A percentile compares a stretch with the other conserved stretches of the same genome.
These are phyloP conservation scores for Nannochloropsis granulata DNA, from an alignment of 108 stramenopile species.

Conservation along the genomic window DNA sequence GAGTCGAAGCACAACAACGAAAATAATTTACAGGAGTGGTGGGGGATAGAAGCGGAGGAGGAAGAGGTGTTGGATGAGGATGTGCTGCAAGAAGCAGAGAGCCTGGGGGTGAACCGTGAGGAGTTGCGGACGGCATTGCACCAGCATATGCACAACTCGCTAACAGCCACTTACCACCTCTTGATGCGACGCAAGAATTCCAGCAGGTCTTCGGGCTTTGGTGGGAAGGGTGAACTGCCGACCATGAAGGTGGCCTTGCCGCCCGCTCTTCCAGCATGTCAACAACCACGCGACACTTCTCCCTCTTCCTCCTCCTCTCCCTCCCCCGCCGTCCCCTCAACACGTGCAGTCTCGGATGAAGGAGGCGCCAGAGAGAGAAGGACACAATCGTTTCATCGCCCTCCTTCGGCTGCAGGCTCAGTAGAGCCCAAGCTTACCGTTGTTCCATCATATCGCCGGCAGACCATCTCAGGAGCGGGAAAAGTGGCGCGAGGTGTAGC, in stretches of 20 bases:
- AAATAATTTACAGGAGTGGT: not conserved
- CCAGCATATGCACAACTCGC: not conserved
- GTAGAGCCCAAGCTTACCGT: not conserved
- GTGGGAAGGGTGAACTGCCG: too few relatives aligned
- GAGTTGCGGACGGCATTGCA: not conserved
- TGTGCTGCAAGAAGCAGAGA: not conserved
- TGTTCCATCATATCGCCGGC: not conserved
- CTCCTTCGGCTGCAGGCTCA: too few relatives aligned
- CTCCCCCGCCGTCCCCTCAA: too few relatives aligned
- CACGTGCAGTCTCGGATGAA: too few relatives aligned
- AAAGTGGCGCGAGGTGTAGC: not conserved
- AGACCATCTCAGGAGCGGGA: not conserved
- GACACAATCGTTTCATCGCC: too few relatives aligned
- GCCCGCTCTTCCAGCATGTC: too few relatives aligned
- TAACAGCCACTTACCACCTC: not conserved
- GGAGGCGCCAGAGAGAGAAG: too few relatives aligned
- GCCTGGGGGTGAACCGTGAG: not conserved
- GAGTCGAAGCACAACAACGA: not conserved
- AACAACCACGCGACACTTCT: too few relatives aligned
- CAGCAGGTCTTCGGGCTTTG: not conserved
- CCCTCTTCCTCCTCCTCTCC: too few relatives aligned
- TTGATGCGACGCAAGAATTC: not conserved
- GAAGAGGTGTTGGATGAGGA: not conserved
- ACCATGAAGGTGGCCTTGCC: too few relatives aligned
- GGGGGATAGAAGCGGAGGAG: not conserved